Base-by-base conservation (phyloP, 2,329 filamentous ascomycete genomes). In the Penicillium paneum region DNA sequence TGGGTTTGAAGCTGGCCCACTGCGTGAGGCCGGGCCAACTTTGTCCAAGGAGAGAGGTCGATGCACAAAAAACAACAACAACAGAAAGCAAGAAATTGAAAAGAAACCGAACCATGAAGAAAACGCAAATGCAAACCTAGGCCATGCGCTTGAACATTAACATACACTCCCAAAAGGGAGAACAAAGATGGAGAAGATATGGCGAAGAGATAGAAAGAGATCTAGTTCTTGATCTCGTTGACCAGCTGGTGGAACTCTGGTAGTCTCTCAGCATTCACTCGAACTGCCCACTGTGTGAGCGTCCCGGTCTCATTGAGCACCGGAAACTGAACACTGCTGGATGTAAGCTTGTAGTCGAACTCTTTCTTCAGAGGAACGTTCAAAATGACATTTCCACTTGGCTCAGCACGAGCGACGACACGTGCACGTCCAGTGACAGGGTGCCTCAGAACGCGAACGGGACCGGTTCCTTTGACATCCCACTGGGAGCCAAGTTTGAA, bases 371-470 rank as follows among this genome's bases (percentile, higher is more conserved):
- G 71, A 19, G 78, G 72, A 62, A 86, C 83, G 74, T 95, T 95
- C 65, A 95, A 76, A 3, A 88, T 81, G 43, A 93, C 78, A 36
- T 87, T 83, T 15, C 90, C 90, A 58, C 85, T 82, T 0, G 89
- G 89, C 60, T 91, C 88, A n/a, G 84, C 83, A 46, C 90, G 84
- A 58, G 92, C 75, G 19, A 95, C 74, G 42, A 94, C 76, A 38
- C 90, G 84, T 4, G 86, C 81, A 28, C 81, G 79, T 19, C 82
- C 83, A 0, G 85, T 89, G 15, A 80, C 79, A 69, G 89, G 88
- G 75, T 93, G 82, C 72, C 88, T 87, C 57, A 95, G 78, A 13
- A 96, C 69, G 36, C 88, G 86, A 49, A 92, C 75, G 11, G 83
- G 81, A 0, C 91, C 91, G 8, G 90, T 77, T 41, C 90, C 90